A percentile compares a stretch with the other conserved stretches of the same genome.
Conservation (phyloP, 1,284 basidiomycete species). For the Gomphus bonarii region DNA sequence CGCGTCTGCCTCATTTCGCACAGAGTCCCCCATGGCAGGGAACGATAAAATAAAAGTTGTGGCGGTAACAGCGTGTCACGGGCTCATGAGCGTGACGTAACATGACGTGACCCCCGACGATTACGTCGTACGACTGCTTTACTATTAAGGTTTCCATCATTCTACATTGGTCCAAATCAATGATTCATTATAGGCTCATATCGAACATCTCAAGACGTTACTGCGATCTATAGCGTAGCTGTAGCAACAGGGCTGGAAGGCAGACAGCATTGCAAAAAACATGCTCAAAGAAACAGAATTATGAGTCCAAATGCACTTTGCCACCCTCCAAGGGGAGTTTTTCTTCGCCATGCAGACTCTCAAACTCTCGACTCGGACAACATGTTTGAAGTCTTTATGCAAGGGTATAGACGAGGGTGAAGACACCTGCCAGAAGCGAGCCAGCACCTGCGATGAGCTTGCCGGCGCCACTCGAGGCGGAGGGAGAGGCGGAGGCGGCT, state of each 20-base stretch:
- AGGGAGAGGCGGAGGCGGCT: conserved; percentile 14
- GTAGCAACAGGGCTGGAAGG: neutral
- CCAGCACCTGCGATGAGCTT: neutral
- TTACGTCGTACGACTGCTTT: too few species aligned
- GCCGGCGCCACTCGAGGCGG: neutral
- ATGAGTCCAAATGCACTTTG: too few species aligned
- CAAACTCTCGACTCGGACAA: too few species aligned
- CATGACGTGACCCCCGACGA: too few species aligned
- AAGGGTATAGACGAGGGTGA: neutral
- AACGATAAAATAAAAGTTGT: too few species aligned
- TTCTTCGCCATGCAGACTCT: neutral
- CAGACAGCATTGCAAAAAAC: too few species aligned
- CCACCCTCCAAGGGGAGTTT: neutral
- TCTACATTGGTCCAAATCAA: too few species aligned
- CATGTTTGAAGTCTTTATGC: neutral
- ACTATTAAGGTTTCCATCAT: too few species aligned
- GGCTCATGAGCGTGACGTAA: too few species aligned
- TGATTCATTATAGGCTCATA: neutral
- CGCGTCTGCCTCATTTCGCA: conserved; percentile 49
- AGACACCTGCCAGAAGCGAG: neutral
- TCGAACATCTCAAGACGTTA: neutral
- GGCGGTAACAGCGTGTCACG: too few species aligned
- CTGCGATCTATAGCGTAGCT: neutral
- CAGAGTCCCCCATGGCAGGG: conserved; percentile 6
- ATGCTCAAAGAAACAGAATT: neutral